phyloP scores from a whole-genome alignment of 1,284 basidiomycete species.

The Porodaedalea pini region DNA sequence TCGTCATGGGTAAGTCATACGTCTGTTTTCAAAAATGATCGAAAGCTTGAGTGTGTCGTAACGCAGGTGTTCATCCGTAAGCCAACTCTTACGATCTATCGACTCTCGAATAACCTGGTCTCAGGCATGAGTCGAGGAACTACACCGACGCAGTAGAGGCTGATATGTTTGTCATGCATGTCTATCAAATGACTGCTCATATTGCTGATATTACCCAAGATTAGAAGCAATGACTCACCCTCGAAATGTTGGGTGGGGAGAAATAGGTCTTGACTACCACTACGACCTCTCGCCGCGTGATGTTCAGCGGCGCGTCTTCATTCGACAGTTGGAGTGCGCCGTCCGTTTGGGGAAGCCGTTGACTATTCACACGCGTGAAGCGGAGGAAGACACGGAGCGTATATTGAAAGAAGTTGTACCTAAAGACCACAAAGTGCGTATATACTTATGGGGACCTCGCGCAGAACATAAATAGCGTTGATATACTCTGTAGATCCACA shows the following conservation, averaged over 20 bases:
- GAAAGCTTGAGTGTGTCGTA: neutral
- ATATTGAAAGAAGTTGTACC: slow-evolving; percentile 74
- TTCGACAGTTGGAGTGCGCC: slow-evolving; percentile 63
- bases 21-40: slow-evolving; percentile 17
- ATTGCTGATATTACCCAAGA: slow-evolving; percentile 34
- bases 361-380: slow-evolving; percentile 78
- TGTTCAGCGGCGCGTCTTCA: slow-evolving; percentile 61
- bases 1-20: slow-evolving; percentile 63
- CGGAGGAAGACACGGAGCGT: slow-evolving; percentile 73
- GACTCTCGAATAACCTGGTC: neutral
- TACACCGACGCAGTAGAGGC: slow-evolving; percentile 68
- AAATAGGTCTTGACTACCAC: slow-evolving; percentile 83
- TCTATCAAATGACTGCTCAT: neutral
- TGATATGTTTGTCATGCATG: slow-evolving; percentile 51
- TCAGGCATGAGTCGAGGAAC: slow-evolving; percentile 64
- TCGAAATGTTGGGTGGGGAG: slow-evolving; percentile 79
- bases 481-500: slow-evolving; percentile 52
- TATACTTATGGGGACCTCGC: slow-evolving; percentile 16
- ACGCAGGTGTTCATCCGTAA: slow-evolving; percentile 70
- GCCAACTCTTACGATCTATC: slow-evolving; percentile 24
- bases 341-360: slow-evolving; percentile 66
- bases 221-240: slow-evolving; percentile 73
- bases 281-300: slow-evolving; percentile 72
- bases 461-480: neutral
- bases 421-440: slow-evolving; percentile 53